Evolutionary conservation across 495 filamentous ascomycete genomes (phyloP).

Genomic region (Trichoderma virens): DNA sequence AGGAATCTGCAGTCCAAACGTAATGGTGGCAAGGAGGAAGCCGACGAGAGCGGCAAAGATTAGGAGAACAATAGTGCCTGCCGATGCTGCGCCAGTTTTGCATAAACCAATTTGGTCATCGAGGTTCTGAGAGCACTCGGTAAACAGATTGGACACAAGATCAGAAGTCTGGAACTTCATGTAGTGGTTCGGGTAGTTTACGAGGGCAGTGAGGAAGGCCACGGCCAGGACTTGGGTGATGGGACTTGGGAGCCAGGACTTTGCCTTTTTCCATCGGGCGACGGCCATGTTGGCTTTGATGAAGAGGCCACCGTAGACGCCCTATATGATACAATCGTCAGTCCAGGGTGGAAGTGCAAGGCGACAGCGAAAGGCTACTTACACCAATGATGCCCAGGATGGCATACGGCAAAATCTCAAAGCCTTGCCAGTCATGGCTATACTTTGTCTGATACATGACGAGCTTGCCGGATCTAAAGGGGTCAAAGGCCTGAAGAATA

Average conservation of each 20-base stretch:
- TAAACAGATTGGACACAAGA: conserved; percentile 85
- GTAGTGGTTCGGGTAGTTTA: conserved; percentile 93
- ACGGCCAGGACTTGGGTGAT: conserved; percentile 68
- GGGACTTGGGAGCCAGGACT: conserved; percentile 53
- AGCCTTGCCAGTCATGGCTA: conserved; percentile 84
- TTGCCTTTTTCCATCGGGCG: conserved; percentile 68
- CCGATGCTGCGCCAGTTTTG: conserved; percentile 60
- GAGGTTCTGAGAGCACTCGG: conserved; percentile 70
- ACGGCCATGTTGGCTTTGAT: conserved; percentile 91
- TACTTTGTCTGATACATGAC: conserved; percentile 97
- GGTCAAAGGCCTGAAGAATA: conserved; percentile 84
- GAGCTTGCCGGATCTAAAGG: conserved; percentile 91
- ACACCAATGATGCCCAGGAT: conserved; percentile 77
- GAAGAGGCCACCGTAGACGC: conserved; percentile 87
- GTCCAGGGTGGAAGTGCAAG: conserved; percentile 2
- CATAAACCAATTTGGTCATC: conserved; percentile 87
- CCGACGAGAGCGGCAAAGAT: conserved; percentile 72
- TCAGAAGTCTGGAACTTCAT: conserved; percentile 90
- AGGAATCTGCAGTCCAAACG: conserved; percentile 94
- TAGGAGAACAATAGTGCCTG: conserved; percentile 69
- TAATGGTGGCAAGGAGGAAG: conserved; percentile 78
- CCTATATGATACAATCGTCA: conserved; percentile 24
- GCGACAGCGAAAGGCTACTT: conserved; percentile 12
- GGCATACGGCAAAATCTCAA: conserved; percentile 85
- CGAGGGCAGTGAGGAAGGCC: conserved; percentile 69